These are phyloP conservation scores for Marvania coccoides DNA, from an alignment of 139 green algal species.

Conservation along the genomic window DNA sequence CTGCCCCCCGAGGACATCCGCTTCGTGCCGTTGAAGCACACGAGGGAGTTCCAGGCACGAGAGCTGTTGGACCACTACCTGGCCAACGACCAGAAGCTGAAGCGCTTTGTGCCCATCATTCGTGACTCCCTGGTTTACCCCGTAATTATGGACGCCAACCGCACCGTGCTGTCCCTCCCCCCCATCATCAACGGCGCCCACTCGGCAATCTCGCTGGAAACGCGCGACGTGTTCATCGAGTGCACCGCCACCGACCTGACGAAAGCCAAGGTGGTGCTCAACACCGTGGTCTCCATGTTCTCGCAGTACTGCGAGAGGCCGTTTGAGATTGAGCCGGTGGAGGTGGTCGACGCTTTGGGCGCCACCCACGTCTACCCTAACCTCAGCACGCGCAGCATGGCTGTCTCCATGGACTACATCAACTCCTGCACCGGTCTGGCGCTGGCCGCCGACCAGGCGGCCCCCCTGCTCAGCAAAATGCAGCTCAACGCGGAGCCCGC, in stretches of 20 bases:
- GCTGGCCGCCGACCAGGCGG: conserved; percentile 44
- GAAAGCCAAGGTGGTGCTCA: conserved; percentile 90
- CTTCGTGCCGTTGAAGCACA: conserved; percentile 97
- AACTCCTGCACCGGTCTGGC: conserved; percentile 72
- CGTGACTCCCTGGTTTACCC: conserved; percentile 87
- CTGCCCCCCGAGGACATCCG: conserved; percentile 85
- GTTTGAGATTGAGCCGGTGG: conserved; percentile 91
- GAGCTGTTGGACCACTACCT: conserved; percentile 81
- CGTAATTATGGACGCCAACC: conserved; percentile 83
- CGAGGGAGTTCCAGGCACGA: conserved; percentile 65
- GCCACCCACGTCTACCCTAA: conserved; percentile 68
- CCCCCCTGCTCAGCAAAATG: conserved; percentile 76
- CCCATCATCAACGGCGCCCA: conserved; percentile 98
- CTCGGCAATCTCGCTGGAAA: conserved; percentile 82
- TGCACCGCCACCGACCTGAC: conserved; percentile 96
- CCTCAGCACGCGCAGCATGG: conserved; percentile 48
- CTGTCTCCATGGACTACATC: conserved; percentile 70
- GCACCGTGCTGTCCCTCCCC: conserved; percentile 79
- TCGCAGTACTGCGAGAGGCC: conserved; percentile 79
- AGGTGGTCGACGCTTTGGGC: conserved; percentile 79
- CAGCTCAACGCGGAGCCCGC: conserved; percentile 49
- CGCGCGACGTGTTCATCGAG: conserved; percentile 96
- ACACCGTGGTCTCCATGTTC: conserved; percentile 91
- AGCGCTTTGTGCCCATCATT: conserved; percentile 95
- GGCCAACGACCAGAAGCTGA: conserved; percentile 89